phyloP scores from a whole-genome alignment of 345 rosid genomes.

The Sisymbrium altissimum region DNA sequence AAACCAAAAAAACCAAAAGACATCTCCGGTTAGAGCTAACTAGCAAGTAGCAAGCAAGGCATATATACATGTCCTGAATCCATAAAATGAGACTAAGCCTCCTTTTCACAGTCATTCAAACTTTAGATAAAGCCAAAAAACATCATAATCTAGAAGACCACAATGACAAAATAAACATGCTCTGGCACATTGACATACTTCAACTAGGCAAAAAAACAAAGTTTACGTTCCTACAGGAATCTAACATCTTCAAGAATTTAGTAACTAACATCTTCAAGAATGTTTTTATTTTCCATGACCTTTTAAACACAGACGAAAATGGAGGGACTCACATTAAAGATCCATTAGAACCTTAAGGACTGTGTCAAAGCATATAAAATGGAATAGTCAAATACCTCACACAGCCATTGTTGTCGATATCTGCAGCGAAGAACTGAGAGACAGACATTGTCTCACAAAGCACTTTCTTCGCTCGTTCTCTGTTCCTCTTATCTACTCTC shows the following conservation, averaged over 20 bases:
- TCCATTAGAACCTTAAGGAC: not conserved
- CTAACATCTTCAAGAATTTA: constrained; percentile 7
- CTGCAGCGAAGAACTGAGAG: constrained; percentile 91
- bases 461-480: constrained; percentile 82
- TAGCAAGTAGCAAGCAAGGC: not conserved
- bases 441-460: constrained; percentile 88
- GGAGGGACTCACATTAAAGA: too few species aligned
- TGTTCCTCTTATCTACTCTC: constrained; percentile 86
- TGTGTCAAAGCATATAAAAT: not conserved
- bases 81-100: not conserved
- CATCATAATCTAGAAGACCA: not conserved
- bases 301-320: too few species aligned
- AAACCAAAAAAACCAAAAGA: not conserved
- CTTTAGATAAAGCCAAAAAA: not conserved
- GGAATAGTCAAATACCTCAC: constrained; percentile 53
- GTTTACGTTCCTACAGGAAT: not conserved
- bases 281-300: too few species aligned
- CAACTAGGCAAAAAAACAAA: not conserved
- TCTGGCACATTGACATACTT: not conserved
- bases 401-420: constrained; percentile 88
- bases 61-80: not conserved
- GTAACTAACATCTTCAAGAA: too few species aligned
- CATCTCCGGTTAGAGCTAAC: not conserved
- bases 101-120: not conserved
- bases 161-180: not conserved